Base-by-base conservation (phyloP, 257 asterid genomes). In the Cruciata laevipes region DNA sequence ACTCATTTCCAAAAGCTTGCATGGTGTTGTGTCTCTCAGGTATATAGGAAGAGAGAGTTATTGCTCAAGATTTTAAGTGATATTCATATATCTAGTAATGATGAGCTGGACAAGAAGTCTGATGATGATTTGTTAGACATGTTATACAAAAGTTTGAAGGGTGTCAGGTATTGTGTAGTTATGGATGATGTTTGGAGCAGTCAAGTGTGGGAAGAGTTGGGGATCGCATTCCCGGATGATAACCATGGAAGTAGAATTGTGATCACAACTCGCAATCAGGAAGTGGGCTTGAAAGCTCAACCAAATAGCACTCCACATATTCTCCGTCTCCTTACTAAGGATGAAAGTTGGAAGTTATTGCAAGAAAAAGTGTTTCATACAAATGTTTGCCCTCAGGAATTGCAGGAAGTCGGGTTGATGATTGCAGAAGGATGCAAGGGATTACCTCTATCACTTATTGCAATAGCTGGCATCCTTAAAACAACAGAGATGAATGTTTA, bases 171-270 rank as follows among this genome's bases (percentile, higher is more conserved):
- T 49, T 21, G 71, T n/a, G 60, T 78, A 21, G 79, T 74, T 12
- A 31, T 78, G 67, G 79, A 74, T 33, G 72, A 78, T 38, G 21
- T 71, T 0, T 78, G 77, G 76, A 35, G 51, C 31, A 31, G 21
- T 16, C 47, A 32, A 9, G 69, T 52, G 30, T 74, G 74, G 82
- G 61, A 61, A 12, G 44, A 55, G 20, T 5, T 71, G 3, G 51
- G 35, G 62, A 30, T 25, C 17, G 64, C 25, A 3, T 63, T 78
- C 49, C 82, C 79, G 0, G 60, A 67, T 33, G 72, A 71, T 30
- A 18, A 2, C 9, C 67, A 67, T 1, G 47, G 78, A n/a, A 77
- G 82, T 44, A 69, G 73, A 60, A 69, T 77, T 6, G 12, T 77
- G 61, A 3, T 78, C 49, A 78, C 79, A 5, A 78, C 72, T 61